A percentile compares a stretch with the other conserved stretches of the same genome.
These are phyloP conservation scores for Mycosphaerella sp. DNA, from an alignment of 2,329 filamentous ascomycete species.

Conservation along the genomic window DNA sequence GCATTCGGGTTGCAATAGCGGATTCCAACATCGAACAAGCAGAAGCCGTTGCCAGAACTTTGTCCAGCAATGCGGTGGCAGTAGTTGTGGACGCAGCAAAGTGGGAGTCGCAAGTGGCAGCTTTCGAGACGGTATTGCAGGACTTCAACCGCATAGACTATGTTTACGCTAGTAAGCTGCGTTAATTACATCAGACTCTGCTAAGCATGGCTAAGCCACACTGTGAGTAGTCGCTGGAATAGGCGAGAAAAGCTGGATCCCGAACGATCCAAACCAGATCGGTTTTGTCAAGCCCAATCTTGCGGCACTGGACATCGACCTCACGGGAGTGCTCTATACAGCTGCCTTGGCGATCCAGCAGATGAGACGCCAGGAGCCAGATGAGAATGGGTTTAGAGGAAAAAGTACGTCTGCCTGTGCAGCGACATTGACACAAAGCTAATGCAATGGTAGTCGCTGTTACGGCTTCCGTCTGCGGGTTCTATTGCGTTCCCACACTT, in stretches of 20 bases:
- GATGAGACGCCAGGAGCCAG: slow-evolving; percentile 37
- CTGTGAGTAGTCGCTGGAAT: slow-evolving; percentile 29
- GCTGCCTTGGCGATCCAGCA: slow-evolving; percentile 41
- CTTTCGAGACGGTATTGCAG: slow-evolving; percentile 35
- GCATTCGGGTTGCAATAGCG: slow-evolving; percentile 48
- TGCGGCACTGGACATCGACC: slow-evolving; percentile 37
- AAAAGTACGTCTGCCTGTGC: slow-evolving; percentile 32
- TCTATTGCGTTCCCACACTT: slow-evolving; percentile 39
- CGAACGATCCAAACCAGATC: slow-evolving; percentile 20
- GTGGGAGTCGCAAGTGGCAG: slow-evolving; percentile 36
- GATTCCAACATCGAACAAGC: slow-evolving; percentile 32
- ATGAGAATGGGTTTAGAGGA: slow-evolving; percentile 34
- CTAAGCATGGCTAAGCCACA: not conserved
- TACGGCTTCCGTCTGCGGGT: slow-evolving; percentile 40
- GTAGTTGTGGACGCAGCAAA: slow-evolving; percentile 32
- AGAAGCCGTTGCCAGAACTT: slow-evolving; percentile 23
- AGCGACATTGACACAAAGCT: not conserved
- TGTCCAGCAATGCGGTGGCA: slow-evolving; percentile 22
- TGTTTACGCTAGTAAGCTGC: slow-evolving; percentile 31
- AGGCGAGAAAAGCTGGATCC: slow-evolving; percentile 37
- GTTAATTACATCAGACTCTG: slow-evolving; percentile 27
- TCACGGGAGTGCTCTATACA: slow-evolving; percentile 42
- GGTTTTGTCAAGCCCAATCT: slow-evolving; percentile 39
- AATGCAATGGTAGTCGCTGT: slow-evolving; percentile 21
- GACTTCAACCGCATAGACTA: slow-evolving; percentile 37